Percentiles rank a stretch among this genome's conserved stretches.
Conservation (phyloP, 2,329 filamentous ascomycete species). For the Ophiostoma sp. region DNA sequence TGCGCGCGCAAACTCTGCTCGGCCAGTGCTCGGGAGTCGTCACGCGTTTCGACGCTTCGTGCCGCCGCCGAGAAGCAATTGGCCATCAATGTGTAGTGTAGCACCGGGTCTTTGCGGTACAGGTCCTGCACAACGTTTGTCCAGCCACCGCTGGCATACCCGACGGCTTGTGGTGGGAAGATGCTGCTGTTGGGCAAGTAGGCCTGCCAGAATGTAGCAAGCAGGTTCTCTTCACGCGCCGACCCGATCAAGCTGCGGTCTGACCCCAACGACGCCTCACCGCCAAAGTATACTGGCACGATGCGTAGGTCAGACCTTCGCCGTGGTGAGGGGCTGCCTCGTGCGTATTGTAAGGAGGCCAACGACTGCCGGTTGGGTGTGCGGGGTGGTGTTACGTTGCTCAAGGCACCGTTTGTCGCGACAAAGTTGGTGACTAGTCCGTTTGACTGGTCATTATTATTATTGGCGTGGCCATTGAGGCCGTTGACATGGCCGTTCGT, state of each 20-base stretch:
- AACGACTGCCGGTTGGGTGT: neutral
- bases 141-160: slow-evolving; percentile 30
- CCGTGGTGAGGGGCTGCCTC: neutral
- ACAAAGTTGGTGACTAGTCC: neutral
- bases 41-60: slow-evolving; percentile 7
- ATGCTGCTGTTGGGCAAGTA: slow-evolving; percentile 30
- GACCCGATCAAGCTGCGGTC: slow-evolving; percentile 24
- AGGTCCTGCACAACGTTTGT: slow-evolving; percentile 29
- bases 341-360: neutral
- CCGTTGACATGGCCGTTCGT: neutral
- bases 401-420: neutral
- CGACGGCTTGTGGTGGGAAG: slow-evolving; percentile 24
- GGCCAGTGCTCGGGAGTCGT: slow-evolving; percentile 25
- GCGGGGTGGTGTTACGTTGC: neutral
- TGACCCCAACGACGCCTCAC: neutral
- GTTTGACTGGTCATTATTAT: neutral
- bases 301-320: slow-evolving; percentile 20
- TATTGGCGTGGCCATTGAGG: neutral
- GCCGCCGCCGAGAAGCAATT: slow-evolving; percentile 29
- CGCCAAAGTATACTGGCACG: slow-evolving; percentile 13
- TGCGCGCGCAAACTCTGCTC: slow-evolving; percentile 30
- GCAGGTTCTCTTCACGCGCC: slow-evolving; percentile 25
- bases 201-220: slow-evolving; percentile 29
- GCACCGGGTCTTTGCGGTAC: slow-evolving; percentile 28
- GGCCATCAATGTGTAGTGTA: slow-evolving; percentile 30